These are phyloP conservation scores for Amanita fuliginea DNA, from an alignment of 768 basidiomycete species.

Conservation along the genomic window DNA sequence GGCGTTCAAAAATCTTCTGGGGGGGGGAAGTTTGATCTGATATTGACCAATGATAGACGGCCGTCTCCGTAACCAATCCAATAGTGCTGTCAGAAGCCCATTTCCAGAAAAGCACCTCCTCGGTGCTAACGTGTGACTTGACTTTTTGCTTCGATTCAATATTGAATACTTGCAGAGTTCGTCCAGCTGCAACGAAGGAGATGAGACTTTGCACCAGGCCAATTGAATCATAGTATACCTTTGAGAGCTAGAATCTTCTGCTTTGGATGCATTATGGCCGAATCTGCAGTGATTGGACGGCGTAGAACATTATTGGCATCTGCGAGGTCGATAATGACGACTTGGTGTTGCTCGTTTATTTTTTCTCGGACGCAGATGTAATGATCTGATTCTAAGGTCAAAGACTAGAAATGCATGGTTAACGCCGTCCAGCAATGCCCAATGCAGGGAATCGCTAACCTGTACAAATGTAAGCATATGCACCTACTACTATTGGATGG, in stretches of 20 bases:
- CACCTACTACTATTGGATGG: constrained; percentile 18
- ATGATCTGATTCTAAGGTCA: constrained; percentile 95
- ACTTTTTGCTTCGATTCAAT: constrained; percentile 97
- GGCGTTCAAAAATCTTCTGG: constrained; percentile 94
- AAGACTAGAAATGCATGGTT: constrained; percentile 36
- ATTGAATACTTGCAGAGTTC: constrained; percentile 96
- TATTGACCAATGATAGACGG: constrained; percentile 89
- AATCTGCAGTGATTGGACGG: constrained; percentile 95
- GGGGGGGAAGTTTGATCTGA: constrained; percentile 58
- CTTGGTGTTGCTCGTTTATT: constrained; percentile 90
- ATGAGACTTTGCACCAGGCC: constrained; percentile 4
- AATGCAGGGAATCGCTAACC: constrained; percentile 17
- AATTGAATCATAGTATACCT: constrained; percentile 38
- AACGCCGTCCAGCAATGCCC: not conserved
- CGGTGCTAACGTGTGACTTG: constrained; percentile 87
- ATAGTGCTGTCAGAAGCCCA: constrained; percentile 90
- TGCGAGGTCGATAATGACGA: constrained; percentile 96
- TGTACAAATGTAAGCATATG: constrained; percentile 13
- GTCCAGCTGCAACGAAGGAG: constrained; percentile 49
- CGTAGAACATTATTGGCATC: constrained; percentile 97
- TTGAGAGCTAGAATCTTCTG: constrained; percentile 96
- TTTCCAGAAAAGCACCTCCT: constrained; percentile 98
- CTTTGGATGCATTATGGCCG: constrained; percentile 95
- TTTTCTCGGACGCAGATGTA: constrained; percentile 98
- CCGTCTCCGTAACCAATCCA: constrained; percentile 89